Percentiles rank a stretch among this genome's conserved stretches.
Evolutionary conservation across 441 rosid genomes (phyloP).

Genomic region (Erodium texanum): DNA sequence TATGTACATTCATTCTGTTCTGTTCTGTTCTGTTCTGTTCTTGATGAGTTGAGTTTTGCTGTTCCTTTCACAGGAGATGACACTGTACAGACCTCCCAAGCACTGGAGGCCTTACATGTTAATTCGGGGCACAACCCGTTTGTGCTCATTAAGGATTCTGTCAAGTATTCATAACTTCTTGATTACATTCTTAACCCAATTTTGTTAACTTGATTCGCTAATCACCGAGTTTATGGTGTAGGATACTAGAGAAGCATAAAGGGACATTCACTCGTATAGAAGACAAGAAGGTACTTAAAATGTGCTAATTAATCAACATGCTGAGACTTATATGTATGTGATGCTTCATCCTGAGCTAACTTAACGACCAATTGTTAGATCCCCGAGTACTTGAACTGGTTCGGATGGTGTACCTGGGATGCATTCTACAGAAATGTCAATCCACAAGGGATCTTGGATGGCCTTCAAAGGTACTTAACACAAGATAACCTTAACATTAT

Average conservation of each 20-base stretch:
- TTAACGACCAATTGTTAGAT: neutral
- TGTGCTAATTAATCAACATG: too few species aligned
- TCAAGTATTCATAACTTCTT: conserved; percentile 7
- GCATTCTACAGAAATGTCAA: conserved; percentile 15
- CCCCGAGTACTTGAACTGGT: conserved; percentile 13
- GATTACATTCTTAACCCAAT: neutral
- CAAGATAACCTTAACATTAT: too few species aligned
- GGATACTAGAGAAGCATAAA: conserved; percentile 14
- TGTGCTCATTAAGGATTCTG: conserved; percentile 13
- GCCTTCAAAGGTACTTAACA: conserved; percentile 10
- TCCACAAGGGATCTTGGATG: conserved; percentile 14
- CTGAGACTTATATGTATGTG: neutral
- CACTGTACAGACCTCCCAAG: conserved; percentile 9
- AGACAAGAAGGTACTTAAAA: conserved; percentile 14
- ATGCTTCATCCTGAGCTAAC: neutral
- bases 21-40: neutral
- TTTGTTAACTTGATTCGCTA: neutral
- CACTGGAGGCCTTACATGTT: conserved; percentile 1
- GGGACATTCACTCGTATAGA: conserved; percentile 13
- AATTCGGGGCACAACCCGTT: conserved; percentile 16
- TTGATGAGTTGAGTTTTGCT: neutral
- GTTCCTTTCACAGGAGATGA: conserved; percentile 12
- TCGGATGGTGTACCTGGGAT: conserved; percentile 20
- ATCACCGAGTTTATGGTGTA: neutral
- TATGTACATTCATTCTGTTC: too few species aligned